Evolutionary conservation across 441 rosid species (phyloP).

Genomic region (Capsella rubella): DNA sequence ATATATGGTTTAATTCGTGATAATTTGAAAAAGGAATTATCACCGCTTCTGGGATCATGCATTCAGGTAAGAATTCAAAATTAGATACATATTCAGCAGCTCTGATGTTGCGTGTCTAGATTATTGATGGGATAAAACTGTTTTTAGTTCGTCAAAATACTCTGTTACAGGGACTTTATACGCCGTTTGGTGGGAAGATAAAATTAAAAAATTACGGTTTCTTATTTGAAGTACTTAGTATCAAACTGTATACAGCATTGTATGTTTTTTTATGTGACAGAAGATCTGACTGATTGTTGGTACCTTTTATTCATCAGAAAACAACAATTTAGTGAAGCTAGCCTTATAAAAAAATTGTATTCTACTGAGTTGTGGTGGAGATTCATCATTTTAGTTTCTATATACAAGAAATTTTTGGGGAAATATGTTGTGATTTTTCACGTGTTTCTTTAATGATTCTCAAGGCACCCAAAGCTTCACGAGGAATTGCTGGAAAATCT

Average conservation of each 20-base stretch:
- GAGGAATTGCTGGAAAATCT: constrained; percentile 79
- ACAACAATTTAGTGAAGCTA: background rate
- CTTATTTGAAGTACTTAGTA: constrained; percentile 2
- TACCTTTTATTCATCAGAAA: background rate
- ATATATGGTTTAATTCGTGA: constrained; percentile 97
- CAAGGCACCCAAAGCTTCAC: constrained; percentile 87
- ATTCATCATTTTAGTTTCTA: constrained; percentile 17
- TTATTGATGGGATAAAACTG: constrained; percentile 20
- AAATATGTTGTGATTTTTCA: constrained; percentile 20
- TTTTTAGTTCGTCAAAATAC: constrained; percentile 8
- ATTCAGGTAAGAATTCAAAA: constrained; percentile 72
- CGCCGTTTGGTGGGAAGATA: constrained; percentile 2
- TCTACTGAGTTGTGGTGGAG: constrained; percentile 11
- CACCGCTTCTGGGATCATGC: constrained; percentile 84
- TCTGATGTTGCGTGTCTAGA: constrained; percentile 13
- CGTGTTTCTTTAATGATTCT: constrained; percentile 19
- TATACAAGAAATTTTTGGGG: constrained; percentile 9
- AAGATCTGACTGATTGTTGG: constrained; percentile 14
- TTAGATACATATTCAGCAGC: constrained; percentile 29
- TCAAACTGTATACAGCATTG: constrained; percentile 11
- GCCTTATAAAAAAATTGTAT: constrained; percentile 7
- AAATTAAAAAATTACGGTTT: background rate
- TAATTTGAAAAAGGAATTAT: constrained; percentile 91
- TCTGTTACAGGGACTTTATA: constrained; percentile 3
- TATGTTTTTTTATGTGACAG: constrained; percentile 22